A percentile compares a stretch with the other conserved stretches of the same genome.
phyloP scores from a whole-genome alignment of 1,284 basidiomycete genomes.

The Ceraceosorus bombacis region DNA sequence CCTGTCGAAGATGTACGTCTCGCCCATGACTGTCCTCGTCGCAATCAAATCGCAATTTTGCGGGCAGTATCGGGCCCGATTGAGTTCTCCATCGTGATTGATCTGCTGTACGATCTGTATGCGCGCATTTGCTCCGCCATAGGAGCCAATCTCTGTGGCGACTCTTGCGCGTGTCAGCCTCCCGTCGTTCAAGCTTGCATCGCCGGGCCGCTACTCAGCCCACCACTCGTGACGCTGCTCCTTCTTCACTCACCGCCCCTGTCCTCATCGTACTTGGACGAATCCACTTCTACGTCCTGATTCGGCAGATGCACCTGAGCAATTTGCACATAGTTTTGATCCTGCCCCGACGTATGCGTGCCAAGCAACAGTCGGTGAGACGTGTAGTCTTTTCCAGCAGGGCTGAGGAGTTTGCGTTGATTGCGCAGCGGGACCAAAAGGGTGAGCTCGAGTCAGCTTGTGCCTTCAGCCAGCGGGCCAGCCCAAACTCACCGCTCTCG shows the following conservation, averaged over 20 bases:
- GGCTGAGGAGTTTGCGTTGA: slow-evolving; percentile 51
- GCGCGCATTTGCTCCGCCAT: slow-evolving; percentile 64
- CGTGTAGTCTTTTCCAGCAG: slow-evolving; percentile 81
- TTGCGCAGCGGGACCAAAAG: neutral
- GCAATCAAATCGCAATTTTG: slow-evolving; percentile 96
- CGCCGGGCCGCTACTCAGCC: neutral
- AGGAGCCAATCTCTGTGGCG: slow-evolving; percentile 39
- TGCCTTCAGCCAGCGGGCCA: too few species aligned
- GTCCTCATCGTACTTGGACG: slow-evolving; percentile 82
- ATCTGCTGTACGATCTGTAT: slow-evolving; percentile 88
- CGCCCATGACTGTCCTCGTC: slow-evolving; percentile 81
- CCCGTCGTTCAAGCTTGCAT: slow-evolving; percentile 3
- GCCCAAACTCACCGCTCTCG: slow-evolving; percentile 55
- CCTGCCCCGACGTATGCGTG: slow-evolving; percentile 92
- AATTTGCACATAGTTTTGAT: slow-evolving; percentile 92
- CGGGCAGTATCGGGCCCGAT: slow-evolving; percentile 95
- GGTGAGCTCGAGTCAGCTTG: neutral
- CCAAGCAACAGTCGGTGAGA: slow-evolving; percentile 88
- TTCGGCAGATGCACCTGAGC: slow-evolving; percentile 83
- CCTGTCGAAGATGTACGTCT: slow-evolving; percentile 87
- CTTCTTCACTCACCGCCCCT: slow-evolving; percentile 58
- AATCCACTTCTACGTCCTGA: slow-evolving; percentile 60
- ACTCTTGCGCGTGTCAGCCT: neutral
- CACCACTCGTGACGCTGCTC: neutral
- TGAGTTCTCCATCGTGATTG: slow-evolving; percentile 93